A percentile compares a stretch with the other conserved stretches of the same genome.
Evolutionary conservation across 805 yeast species (phyloP).

Genomic region (Komagataella populi): DNA sequence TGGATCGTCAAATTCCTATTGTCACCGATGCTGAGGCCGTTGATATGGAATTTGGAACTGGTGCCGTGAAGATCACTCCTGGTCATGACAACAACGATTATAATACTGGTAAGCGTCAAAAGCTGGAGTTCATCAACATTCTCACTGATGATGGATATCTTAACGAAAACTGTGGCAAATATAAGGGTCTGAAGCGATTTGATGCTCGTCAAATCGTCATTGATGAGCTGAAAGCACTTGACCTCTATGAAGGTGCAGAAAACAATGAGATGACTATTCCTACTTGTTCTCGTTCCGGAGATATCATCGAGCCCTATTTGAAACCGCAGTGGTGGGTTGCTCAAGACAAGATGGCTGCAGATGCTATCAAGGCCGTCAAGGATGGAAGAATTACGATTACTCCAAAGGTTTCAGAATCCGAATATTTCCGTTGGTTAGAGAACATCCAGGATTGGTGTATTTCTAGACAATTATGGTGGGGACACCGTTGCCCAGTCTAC

Average conservation of each 20-base stretch:
- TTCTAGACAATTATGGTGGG: slow-evolving; percentile 87
- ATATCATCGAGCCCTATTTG: slow-evolving; percentile 87
- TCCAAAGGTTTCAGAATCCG: slow-evolving; percentile 85
- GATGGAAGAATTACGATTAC: slow-evolving; percentile 68
- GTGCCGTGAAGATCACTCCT: slow-evolving; percentile 98
- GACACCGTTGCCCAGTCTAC: slow-evolving; percentile 96
- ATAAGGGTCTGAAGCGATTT: slow-evolving; percentile 83
- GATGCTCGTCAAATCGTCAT: slow-evolving; percentile 85
- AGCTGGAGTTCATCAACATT: slow-evolving; percentile 78
- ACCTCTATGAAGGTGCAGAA: slow-evolving; percentile 68
- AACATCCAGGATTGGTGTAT: slow-evolving; percentile 99
- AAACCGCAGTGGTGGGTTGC: slow-evolving; percentile 99
- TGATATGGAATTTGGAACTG: slow-evolving; percentile 99
- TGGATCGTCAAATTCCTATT: slow-evolving; percentile 77
- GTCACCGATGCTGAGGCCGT: slow-evolving; percentile 86
- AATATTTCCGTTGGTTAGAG: slow-evolving; percentile 90
- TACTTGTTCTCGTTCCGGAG: slow-evolving; percentile 91
- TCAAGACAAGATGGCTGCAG: slow-evolving; percentile 78
- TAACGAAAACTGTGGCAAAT: slow-evolving; percentile 89
- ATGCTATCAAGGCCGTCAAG: slow-evolving; percentile 75
- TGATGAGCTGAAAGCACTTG: slow-evolving; percentile 61
- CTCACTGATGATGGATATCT: slow-evolving; percentile 84
- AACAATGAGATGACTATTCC: slow-evolving; percentile 97
- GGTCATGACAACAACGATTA: slow-evolving; percentile 98
- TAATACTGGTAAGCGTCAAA: slow-evolving; percentile 88